Percentiles rank a stretch among this genome's conserved stretches.
phyloP scores from a whole-genome alignment of 768 basidiomycete species.

The Polyporus arcularius region DNA sequence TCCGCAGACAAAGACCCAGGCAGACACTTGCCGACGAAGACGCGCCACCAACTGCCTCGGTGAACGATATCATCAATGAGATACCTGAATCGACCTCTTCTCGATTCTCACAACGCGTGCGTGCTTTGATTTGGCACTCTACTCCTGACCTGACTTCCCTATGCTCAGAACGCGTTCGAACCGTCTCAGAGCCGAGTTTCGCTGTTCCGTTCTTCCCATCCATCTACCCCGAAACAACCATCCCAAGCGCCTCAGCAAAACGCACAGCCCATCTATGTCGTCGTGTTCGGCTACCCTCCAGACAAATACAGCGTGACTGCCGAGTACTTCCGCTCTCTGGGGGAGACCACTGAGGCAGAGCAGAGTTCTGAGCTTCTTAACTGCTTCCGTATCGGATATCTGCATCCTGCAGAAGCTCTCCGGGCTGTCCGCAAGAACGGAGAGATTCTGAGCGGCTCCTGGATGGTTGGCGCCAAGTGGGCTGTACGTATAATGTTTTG shows the following conservation, averaged over 20 bases:
- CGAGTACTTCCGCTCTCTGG: constrained; percentile 76
- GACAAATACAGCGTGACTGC: constrained; percentile 73
- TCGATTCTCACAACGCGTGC: constrained; percentile 49
- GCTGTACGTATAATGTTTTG: constrained; percentile 56
- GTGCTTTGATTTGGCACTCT: constrained; percentile 20
- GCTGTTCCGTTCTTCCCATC: constrained; percentile 23
- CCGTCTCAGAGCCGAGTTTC: constrained; percentile 38
- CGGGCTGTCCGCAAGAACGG: constrained; percentile 83
- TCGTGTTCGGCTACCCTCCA: constrained; percentile 88
- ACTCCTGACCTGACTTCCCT: not conserved
- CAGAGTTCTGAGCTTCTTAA: constrained; percentile 70
- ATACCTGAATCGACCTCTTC: constrained; percentile 42
- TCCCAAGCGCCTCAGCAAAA: constrained; percentile 27
- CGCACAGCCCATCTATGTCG: constrained; percentile 56
- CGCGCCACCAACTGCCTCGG: constrained; percentile 75
- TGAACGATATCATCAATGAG: constrained; percentile 74
- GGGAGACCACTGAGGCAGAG: constrained; percentile 68
- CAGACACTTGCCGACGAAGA: constrained; percentile 73
- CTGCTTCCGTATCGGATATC: constrained; percentile 80
- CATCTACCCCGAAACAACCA: constrained; percentile 21
- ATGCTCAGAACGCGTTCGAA: constrained; percentile 41
- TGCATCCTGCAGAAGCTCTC: constrained; percentile 69
- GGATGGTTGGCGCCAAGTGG: constrained; percentile 89
- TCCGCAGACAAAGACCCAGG: constrained; percentile 46
- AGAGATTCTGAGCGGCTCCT: constrained; percentile 69